These are phyloP conservation scores for Kazachstania africana DNA, from an alignment of 805 yeast genomes.

Conservation along the genomic window DNA sequence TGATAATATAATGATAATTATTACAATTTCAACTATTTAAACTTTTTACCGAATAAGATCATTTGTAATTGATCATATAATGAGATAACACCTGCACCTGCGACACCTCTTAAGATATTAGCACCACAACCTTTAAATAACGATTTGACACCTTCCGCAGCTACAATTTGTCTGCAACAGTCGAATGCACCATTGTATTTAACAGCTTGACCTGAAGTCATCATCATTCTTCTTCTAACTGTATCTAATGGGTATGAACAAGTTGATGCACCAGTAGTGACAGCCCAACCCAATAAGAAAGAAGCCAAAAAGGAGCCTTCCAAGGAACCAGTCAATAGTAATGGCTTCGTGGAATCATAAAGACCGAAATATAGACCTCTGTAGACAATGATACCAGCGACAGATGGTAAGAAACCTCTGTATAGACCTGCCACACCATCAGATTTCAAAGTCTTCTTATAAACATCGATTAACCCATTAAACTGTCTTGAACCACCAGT, in stretches of 20 bases:
- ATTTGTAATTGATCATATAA: constrained; percentile 83
- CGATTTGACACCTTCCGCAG: constrained; percentile 79
- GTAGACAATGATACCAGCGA: constrained; percentile 88
- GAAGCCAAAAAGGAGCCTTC: constrained; percentile 87
- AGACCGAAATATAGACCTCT: constrained; percentile 96
- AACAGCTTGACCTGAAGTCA: constrained; percentile 95
- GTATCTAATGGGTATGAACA: constrained; percentile 96
- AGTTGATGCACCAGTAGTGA: constrained; percentile 91
- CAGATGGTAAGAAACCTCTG: constrained; percentile 97
- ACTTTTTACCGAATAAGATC: neutral
- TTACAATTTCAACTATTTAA: neutral
- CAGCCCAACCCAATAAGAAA: constrained; percentile 89
- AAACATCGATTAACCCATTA: constrained; percentile 89
- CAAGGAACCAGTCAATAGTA: constrained; percentile 77
- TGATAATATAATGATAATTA: neutral
- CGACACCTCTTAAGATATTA: constrained; percentile 96
- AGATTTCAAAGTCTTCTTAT: constrained; percentile 81
- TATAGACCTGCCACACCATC: constrained; percentile 94
- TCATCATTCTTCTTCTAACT: constrained; percentile 98
- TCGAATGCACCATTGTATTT: constrained; percentile 88
- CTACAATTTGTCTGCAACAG: constrained; percentile 76
- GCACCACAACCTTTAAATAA: constrained; percentile 97
- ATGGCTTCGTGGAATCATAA: constrained; percentile 89
- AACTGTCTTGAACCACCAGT: constrained; percentile 78
- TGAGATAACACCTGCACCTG: constrained; percentile 97